phyloP scores from a whole-genome alignment of 2,329 filamentous ascomycete genomes.

The Shiraia bambusicola region DNA sequence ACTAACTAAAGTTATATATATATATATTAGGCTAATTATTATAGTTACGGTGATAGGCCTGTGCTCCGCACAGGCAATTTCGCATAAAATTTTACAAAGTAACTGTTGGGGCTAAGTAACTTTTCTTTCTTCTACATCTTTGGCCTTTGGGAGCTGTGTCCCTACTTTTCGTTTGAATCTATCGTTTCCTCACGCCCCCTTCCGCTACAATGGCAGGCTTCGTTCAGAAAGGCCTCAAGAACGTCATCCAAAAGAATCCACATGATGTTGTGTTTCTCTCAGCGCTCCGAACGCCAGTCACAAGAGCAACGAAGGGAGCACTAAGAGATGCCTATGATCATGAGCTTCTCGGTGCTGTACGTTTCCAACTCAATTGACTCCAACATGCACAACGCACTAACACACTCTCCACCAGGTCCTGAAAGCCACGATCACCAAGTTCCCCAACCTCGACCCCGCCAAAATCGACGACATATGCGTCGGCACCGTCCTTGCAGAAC shows the following conservation, averaged over 20 bases:
- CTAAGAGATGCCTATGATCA: constrained; percentile 90
- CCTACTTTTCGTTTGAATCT: constrained; percentile 1
- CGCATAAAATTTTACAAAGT: no score
- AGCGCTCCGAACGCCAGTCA: constrained; percentile 84
- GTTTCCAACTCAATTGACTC: constrained; percentile 1
- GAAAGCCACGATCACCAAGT: constrained; percentile 68
- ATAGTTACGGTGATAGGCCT: no score
- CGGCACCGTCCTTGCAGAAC: constrained; percentile 85
- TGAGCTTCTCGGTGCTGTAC: constrained; percentile 71
- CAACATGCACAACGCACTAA: constrained; percentile 44
- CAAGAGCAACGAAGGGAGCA: constrained; percentile 76
- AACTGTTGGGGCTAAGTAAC: no score
- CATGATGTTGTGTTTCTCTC: constrained; percentile 87
- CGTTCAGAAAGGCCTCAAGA: constrained; percentile 65
- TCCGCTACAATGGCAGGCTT: constrained; percentile 44
- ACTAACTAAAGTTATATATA: no score
- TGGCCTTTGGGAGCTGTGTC: background rate
- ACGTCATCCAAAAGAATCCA: constrained; percentile 75
- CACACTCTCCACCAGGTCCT: constrained; percentile 47
- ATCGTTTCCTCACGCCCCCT: constrained; percentile 11
- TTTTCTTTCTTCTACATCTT: constrained; percentile 5
- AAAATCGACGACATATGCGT: constrained; percentile 79
- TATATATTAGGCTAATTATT: no score
- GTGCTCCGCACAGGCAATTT: no score
- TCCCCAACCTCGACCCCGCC: constrained; percentile 70